Base-by-base conservation (phyloP, 352 stramenopile genomes). In the Globisporangium canariense region DNA sequence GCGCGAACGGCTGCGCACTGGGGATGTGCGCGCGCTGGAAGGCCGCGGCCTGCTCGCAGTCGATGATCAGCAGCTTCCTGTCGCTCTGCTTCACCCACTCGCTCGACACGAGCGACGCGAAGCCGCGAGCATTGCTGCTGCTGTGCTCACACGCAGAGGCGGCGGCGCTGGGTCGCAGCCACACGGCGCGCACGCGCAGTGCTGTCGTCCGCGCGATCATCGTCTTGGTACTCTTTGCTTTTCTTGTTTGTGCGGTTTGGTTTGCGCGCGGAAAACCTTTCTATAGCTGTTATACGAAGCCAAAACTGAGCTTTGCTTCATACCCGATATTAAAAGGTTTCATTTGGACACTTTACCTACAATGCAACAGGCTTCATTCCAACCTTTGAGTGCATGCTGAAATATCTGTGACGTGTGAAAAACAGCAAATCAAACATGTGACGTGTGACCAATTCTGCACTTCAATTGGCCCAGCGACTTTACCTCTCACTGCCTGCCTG, bases 1-100 rank as follows among this genome's bases (percentile, higher is more conserved):
- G 55, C 9, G 70, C 57, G 45, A 90, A 80, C 10, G 74, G 75
- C 53, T 77, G 63, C 1, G 82, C 76, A 2, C 67, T 61, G 0
- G 79, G 75, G 43, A 89, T 78, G 60, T 91, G 83, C 14, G 70
- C 83, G 36, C 74, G 76, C 62, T 73, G 75, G 66, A 77, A 90
- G 41, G 74, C 74, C 13, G 65, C 50, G 2, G 77, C 75, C 22
- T 88, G 78, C 46, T 87, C 83, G 58, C 80, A 91, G 73, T 91
- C 79, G 13, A 91, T 52, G 36, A 86, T 25, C 46, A 83, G 41
- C 14, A 86, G 59, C 54, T 68, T 68, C 40, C 66, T 57, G 20
- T 52, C 65, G 32, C 65, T 68, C 3, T 61, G 64, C 28, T 64
- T 70, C 20, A 84, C 51, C 76, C 76, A 84, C 56, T 74, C 69